Conservation (phyloP, 1,284 basidiomycete genomes). For the Ustilago cynodontis region DNA sequence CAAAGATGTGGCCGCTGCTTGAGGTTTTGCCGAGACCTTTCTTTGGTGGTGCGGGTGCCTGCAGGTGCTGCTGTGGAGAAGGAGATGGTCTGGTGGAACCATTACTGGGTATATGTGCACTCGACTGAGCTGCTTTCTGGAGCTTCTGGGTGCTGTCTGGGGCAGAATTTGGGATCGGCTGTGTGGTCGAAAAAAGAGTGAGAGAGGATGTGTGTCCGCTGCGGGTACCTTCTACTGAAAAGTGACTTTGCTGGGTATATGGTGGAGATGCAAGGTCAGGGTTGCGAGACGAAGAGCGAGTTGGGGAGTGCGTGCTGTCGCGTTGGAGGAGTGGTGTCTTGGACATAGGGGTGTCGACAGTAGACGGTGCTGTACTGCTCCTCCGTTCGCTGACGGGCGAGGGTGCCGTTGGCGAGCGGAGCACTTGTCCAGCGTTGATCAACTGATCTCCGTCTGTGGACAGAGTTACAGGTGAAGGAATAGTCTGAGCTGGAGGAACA, state of each 20-base stretch:
- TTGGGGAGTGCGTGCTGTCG: background rate
- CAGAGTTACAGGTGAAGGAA: conserved; percentile 25
- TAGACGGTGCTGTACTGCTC: conserved; percentile 14
- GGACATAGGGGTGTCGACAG: conserved; percentile 17
- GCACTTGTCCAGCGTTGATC: background rate
- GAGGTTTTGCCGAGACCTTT: conserved; percentile 21
- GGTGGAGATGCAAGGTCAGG: background rate
- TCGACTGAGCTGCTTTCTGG: background rate
- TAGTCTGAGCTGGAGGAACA: conserved; percentile 26
- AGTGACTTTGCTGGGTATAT: conserved; percentile 17
- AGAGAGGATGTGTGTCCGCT: background rate
- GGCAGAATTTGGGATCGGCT: background rate
- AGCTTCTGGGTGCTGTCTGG: background rate
- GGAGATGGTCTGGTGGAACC: background rate
- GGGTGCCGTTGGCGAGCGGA: conserved; percentile 13
- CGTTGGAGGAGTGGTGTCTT: conserved; percentile 3
- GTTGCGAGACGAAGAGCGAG: background rate
- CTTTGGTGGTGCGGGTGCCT: background rate
- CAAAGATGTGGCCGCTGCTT: conserved; percentile 30
- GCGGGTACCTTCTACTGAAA: background rate
- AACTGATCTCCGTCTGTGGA: background rate
- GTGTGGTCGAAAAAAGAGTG: background rate
- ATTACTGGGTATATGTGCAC: background rate
- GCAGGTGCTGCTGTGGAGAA: background rate
- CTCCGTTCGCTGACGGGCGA: conserved; percentile 9